Base-by-base conservation (phyloP, 257 asterid genomes). In the Haberlea rhodopensis region DNA sequence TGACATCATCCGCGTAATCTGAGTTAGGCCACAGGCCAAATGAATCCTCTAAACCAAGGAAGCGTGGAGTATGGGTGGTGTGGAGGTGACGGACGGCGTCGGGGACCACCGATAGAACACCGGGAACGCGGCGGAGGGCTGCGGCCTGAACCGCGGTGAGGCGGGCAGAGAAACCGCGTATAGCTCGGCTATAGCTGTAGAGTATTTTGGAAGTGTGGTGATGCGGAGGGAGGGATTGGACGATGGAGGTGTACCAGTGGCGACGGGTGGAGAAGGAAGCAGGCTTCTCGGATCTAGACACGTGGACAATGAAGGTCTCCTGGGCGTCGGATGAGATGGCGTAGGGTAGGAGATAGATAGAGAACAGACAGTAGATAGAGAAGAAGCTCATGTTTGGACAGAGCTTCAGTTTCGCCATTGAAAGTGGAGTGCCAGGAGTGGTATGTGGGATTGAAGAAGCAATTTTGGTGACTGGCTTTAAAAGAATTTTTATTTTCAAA, bases 11-110 rank as follows among this genome's bases (percentile, higher is more conserved):
- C 0, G 95, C 97, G 40, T 92, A 92, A 27, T 84, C 84, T 0
- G 97, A 71, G 54, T 89, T 76, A 0, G 97, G 97, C 98, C 98
- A 92, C 11, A 92, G 53, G 0, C 98, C 97, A 46, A 69, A 85
- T 16, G 85, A 65, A 40, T 85, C 94, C 0, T 74, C 81, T 4
- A 92, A 75, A 2, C 94, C 91, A 0, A 92, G 63, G 66, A 92
- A 92, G 10, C 63, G 72, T 1, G 98, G 96, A 0, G 98, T 89
- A 22, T 65, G 94, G 8, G 98, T 92, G 60, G 98, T 92, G 76
- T 92, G 98, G 22, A 82, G 53, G 8, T 82, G 71, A 18, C 89
- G 87, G 20, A 76, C 73, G 0, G 67, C 67, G 75, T 92, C 97
- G 8, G 95, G 94, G 8, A 84, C 52, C 8, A 92, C 91, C 28